Base-by-base conservation (phyloP, 1,284 basidiomycete genomes). In the Ceratobasidium sp. region DNA sequence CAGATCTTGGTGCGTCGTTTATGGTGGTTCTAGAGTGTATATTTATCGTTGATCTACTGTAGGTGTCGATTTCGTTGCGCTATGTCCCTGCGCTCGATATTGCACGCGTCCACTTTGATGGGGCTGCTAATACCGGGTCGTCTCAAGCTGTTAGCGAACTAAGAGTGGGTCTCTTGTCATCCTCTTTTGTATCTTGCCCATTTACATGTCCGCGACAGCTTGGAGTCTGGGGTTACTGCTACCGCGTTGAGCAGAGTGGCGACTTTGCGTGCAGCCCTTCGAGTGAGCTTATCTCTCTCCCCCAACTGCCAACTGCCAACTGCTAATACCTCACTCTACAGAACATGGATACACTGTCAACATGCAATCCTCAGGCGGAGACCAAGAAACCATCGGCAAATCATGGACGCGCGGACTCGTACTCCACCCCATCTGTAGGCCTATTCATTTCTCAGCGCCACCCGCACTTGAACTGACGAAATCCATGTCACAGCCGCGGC, bases 321-420 rank as follows among this genome's bases (percentile, higher is more conserved):
- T 6, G n/a, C 55, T 57, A 27, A 57, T 23, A 4, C 3, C 4
- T 12, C 55, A 27, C 55, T 65, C 16, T 14, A 14, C n/a, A 73
- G 70, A 50, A 3, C 85, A 89, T 80, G 92, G 87, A 20, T 93
- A 94, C 82, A 83, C 84, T 55, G 81, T 90, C 33, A 23, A 62
- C 46, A 35, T 82, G 33, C 50, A 73, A 59, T 77, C 79, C 18
- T 78, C 78, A 44, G 71, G 64, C 27, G 74, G 74, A 33, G 77
- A 79, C 23, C 50, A 69, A 30, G 79, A 67, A 27, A 69, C 76
- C 41, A 85, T 92, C 78, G 86, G 85, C 3, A 81, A 88, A 0
- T 88, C 89, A 4, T 93, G 92, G 91, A 94, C 93, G 14, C 88
- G 89, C 64, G 93, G 92, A 5, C 88, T 94, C 5, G 91, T 90